Evolutionary conservation across 768 basidiomycete species (phyloP).

Genomic region (Agrocybe pediades): DNA sequence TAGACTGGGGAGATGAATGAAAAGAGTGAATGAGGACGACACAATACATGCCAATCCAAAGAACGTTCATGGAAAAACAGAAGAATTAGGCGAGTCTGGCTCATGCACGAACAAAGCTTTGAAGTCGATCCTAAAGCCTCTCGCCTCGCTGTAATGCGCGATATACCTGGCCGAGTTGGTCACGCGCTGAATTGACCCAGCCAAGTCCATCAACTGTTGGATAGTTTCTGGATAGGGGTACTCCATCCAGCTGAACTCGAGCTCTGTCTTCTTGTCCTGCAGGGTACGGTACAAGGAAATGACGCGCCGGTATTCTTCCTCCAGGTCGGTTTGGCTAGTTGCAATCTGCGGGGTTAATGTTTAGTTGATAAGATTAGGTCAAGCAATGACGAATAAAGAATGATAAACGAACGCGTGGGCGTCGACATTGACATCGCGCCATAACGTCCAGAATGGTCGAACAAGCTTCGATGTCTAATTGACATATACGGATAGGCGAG

Average conservation of each 20-base stretch:
- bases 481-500: neutral
- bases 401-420: neutral
- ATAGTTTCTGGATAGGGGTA: neutral
- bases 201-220: slow-evolving; percentile 13
- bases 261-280: slow-evolving; percentile 6
- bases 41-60: no score
- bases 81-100: neutral
- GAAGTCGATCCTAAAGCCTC: slow-evolving; percentile 12
- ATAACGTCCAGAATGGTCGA: no score
- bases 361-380: no score
- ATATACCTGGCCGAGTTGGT: slow-evolving; percentile 12
- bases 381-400: no score
- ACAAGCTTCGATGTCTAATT: no score
- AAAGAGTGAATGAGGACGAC: no score
- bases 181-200: slow-evolving; percentile 8
- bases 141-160: slow-evolving; percentile 7
- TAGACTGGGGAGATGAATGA: no score
- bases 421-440: no score
- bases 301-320: slow-evolving; percentile 15
- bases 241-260: slow-evolving; percentile 5
- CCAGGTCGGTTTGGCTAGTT: slow-evolving; percentile 3
- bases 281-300: slow-evolving; percentile 7
- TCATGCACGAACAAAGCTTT: neutral
- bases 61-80: neutral
- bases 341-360: slow-evolving; percentile 14